Percentiles rank a stretch among this genome's conserved stretches.
phyloP scores from a whole-genome alignment of 371 early-diverging fungal genomes.

The Lichtheimia hyalospora region DNA sequence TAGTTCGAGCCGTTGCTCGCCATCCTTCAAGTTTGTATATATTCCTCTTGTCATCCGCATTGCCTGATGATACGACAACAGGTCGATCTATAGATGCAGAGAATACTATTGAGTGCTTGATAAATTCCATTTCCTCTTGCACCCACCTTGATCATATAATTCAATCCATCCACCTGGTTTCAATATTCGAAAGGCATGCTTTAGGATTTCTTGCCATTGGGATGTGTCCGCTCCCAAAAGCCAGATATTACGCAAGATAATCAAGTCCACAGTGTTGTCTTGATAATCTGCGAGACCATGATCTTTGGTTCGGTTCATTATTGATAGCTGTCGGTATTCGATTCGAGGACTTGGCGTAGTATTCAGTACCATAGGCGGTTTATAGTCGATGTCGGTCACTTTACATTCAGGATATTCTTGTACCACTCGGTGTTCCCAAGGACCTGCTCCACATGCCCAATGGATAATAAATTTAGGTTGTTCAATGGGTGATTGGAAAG shows the following conservation, averaged over 20 bases:
- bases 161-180: conserved; percentile 11
- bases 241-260: conserved; percentile 2
- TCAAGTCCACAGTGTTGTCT: conserved; percentile 3
- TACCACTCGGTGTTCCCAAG: conserved; percentile 1
- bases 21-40: not conserved
- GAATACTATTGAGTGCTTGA: not conserved
- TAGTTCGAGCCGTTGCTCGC: not conserved
- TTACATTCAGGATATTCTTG: not conserved
- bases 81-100: not conserved
- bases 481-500: not conserved
- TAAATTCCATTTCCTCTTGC: not conserved
- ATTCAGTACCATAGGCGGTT: not conserved
- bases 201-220: not conserved
- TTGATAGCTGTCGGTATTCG: not conserved
- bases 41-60: not conserved
- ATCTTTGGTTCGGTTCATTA: not conserved
- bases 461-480: conserved; percentile 4
- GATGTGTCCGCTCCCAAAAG: not conserved
- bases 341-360: not conserved
- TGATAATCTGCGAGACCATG: conserved; percentile 3
- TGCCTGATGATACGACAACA: not conserved
- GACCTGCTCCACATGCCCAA: conserved; percentile 2
- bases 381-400: not conserved
- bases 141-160: conserved; percentile 4
- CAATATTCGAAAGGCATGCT: not conserved